Percentiles rank a stretch among this genome's conserved stretches.
Evolutionary conservation across 306 rosid genomes (phyloP).

Genomic region (Herpetospermum pedunculosum): DNA sequence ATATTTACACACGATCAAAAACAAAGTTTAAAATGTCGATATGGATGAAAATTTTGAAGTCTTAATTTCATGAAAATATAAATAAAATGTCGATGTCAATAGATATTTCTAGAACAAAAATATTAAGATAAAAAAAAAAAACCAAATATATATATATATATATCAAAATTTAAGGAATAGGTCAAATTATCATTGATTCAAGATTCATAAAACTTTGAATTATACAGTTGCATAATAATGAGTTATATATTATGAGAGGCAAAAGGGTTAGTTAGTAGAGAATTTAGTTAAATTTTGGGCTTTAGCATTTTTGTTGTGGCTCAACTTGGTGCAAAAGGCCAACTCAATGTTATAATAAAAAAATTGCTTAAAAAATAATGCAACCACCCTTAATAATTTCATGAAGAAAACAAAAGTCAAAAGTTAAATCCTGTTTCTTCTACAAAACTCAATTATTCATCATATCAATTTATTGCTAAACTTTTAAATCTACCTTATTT

Average conservation of each 20-base stretch:
- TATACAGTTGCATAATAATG: too few species aligned
- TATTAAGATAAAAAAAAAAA: too few species aligned
- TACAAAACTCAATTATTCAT: constrained; percentile 1
- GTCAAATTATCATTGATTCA: background rate
- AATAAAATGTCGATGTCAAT: too few species aligned
- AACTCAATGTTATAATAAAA: background rate
- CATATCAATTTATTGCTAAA: background rate
- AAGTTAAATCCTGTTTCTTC: background rate
- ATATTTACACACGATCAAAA: too few species aligned
- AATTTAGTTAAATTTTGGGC: background rate
- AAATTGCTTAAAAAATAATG: background rate
- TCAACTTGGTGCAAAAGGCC: background rate
- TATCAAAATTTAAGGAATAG: background rate
- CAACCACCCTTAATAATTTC: constrained; percentile 3
- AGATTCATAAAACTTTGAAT: background rate
- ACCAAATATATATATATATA: background rate
- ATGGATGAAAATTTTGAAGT: too few species aligned
- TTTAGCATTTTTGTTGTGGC: background rate
- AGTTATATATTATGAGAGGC: background rate
- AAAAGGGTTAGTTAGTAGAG: background rate
- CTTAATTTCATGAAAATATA: too few species aligned
- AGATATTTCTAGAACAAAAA: too few species aligned
- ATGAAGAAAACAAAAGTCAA: background rate
- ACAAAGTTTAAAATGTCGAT: too few species aligned
- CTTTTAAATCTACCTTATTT: background rate